Conservation (phyloP, 2,329 filamentous ascomycete genomes). For the Nothomitra cinnamomea region DNA sequence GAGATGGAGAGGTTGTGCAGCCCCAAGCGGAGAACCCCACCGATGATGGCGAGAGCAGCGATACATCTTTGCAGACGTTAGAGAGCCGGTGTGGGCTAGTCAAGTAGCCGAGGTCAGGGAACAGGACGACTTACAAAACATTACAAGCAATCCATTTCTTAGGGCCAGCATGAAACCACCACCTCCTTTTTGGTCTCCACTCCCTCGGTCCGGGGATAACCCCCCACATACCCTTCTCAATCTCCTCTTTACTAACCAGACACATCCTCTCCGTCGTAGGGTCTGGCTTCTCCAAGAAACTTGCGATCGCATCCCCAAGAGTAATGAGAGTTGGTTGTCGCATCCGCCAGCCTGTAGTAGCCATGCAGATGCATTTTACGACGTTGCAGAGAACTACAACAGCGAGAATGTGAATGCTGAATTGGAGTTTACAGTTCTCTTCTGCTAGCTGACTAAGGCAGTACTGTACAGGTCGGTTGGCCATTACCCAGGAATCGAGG, state of each 20-base stretch:
- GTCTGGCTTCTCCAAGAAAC: background rate
- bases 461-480: background rate
- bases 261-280: background rate
- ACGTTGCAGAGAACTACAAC: conserved; percentile 1
- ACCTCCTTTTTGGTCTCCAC: background rate
- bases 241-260: background rate
- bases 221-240: background rate
- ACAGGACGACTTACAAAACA: background rate
- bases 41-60: background rate
- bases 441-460: background rate
- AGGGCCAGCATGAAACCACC: background rate
- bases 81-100: too few relatives aligned
- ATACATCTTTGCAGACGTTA: background rate
- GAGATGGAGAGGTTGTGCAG: background rate
- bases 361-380: background rate
- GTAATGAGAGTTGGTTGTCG: background rate
- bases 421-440: background rate
- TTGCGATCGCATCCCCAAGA: background rate
- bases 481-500: background rate
- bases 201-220: background rate
- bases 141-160: background rate
- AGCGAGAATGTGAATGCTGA: background rate
- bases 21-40: background rate
- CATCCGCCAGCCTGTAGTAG: background rate
- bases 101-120: too few relatives aligned